Base-by-base conservation (phyloP, 108 stramenopile species). In the Cylindrotheca fusiformis region DNA sequence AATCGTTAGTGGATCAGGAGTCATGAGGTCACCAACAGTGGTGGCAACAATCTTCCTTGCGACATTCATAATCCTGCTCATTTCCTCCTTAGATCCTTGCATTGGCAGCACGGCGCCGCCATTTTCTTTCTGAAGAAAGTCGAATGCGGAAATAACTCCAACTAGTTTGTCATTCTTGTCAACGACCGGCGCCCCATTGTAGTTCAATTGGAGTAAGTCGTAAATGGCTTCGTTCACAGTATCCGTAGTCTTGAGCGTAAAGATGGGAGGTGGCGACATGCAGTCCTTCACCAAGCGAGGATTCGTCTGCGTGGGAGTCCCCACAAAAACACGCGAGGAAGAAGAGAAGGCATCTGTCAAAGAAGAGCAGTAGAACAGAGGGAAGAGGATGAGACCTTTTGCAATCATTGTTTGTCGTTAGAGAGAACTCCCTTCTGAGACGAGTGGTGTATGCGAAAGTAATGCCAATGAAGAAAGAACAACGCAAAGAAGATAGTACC, bases 61-160 rank as follows among this genome's bases (percentile, higher is more conserved):
- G 10, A n/a, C 50, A 17, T 58, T 33, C 1, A 33, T 27, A 46
- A 55, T 67, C 46, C 41, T 28, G 25, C 36, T n/a, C 21, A 48
- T 45, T 3, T 69, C 58, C 46, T 60, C 52, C 5, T 32, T 17
- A 26, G 48, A 45, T 46, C 58, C 58, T 52, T 59, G 62, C 18
- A 74, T 41, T 14, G 73, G 73, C 27, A 74, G 32, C n/a, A 74
- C 25, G 14, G 60, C 58, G 12, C 73, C 73, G 20, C 57, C 59
- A 60, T 63, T 65, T 58, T 68, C 73, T 32, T 58, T 66, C 26
- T 54, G 60, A 1, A 74, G 50, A 62, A 74, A 68, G 30, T 74
- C 73, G 63, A 63, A 68, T 10, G 67, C 60, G 22, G 29, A 56
- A 3, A 74, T 52, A 33, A 67, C 48, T 22, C 73, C 73, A 3